Percentiles rank a stretch among this genome's conserved stretches.
These are phyloP conservation scores for Cucumis sativus DNA, from an alignment of 306 rosid species.

Conservation along the genomic window Cucumber_9930_V3 NC_026660.2:17209001-17209500, in stretches of 20 bases:
- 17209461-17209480: background rate
- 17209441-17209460: background rate
- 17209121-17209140: constrained; percentile 25
- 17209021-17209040: constrained; percentile 37
- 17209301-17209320: background rate
- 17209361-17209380: background rate
- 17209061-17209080: constrained; percentile 41
- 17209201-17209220: constrained; percentile 20
- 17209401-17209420: background rate
- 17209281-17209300: constrained; percentile 23
- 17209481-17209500: background rate
- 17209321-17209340: background rate
- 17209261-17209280: background rate
- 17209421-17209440: background rate
- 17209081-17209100: constrained; percentile 40
- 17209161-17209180: constrained; percentile 37
- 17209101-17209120: constrained; percentile 43
- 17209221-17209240: constrained; percentile 14
- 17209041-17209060: constrained; percentile 32
- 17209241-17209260: constrained; percentile 10
- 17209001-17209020: constrained; percentile 43
- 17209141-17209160: constrained; percentile 54
- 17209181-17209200: constrained; percentile 21
- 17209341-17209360: background rate
- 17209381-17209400: background rate